Conservation (phyloP, 2,329 filamentous ascomycete genomes). For the Aschersonia sp. region DNA sequence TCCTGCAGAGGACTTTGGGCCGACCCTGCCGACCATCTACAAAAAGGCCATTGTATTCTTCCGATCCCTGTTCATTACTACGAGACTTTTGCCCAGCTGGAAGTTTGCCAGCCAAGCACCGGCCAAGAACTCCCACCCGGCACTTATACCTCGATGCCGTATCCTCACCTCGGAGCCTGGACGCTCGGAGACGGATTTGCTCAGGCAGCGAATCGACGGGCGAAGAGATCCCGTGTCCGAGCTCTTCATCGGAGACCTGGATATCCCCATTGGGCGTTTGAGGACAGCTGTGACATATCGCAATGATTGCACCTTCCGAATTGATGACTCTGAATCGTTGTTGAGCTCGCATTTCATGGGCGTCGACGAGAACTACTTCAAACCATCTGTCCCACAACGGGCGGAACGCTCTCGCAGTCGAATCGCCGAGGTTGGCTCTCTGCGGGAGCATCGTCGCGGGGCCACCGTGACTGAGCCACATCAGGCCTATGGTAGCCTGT, state of each 20-base stretch:
- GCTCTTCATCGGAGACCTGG: constrained; percentile 69
- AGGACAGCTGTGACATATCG: constrained; percentile 73
- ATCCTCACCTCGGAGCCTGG: constrained; percentile 49
- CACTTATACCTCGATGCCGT: constrained; percentile 66
- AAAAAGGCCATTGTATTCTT: constrained; percentile 96
- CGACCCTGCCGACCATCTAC: constrained; percentile 71
- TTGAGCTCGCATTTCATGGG: constrained; percentile 90
- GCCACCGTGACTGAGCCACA: constrained; percentile 43
- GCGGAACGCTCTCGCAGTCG: constrained; percentile 20
- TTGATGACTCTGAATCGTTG: constrained; percentile 82
- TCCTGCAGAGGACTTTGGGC: constrained; percentile 43
- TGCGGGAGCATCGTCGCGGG: constrained; percentile 47
- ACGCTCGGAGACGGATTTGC: constrained; percentile 46
- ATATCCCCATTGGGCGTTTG: constrained; percentile 75
- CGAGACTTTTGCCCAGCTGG: constrained; percentile 73
- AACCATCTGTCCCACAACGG: constrained; percentile 55
- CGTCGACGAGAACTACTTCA: constrained; percentile 75
- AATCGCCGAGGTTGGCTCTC: constrained; percentile 52
- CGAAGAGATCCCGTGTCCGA: constrained; percentile 41
- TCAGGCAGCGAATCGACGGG: constrained; percentile 30
- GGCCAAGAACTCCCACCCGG: constrained; percentile 52
- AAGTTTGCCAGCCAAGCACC: constrained; percentile 63
- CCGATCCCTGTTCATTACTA: constrained; percentile 70
- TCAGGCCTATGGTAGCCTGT: constrained; percentile 78
- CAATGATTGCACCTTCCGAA: constrained; percentile 75